Conservation (phyloP, 352 stramenopile genomes). For the Phytophthora citricola region DNA sequence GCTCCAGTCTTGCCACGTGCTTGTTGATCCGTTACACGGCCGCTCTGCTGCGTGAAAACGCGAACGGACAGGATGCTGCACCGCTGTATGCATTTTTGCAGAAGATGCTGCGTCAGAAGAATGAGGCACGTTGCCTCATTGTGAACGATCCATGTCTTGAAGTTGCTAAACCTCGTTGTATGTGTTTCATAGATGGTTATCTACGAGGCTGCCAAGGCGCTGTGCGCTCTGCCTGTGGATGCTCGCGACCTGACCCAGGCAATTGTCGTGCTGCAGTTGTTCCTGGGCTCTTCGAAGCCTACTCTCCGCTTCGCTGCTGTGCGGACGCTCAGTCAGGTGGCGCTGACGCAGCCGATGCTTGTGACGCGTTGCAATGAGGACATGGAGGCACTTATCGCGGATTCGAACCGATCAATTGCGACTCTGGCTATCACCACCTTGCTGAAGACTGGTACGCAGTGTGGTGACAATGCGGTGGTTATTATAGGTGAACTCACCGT, state of each 20-base stretch:
- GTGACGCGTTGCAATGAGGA: conserved; percentile 99
- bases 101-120: conserved; percentile 97
- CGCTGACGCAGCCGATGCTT: conserved; percentile 92
- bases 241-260: conserved; percentile 96
- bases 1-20: conserved; percentile 95
- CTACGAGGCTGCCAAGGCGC: conserved; percentile 97
- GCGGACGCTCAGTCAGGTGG: conserved; percentile 94
- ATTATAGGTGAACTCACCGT: conserved; percentile 8
- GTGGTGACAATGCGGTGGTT: neutral
- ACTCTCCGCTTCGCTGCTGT: conserved; percentile 97
- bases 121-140: conserved; percentile 58
- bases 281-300: conserved; percentile 95
- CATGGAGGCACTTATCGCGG: conserved; percentile 97
- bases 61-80: conserved; percentile 80
- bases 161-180: neutral
- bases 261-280: conserved; percentile 97
- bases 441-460: conserved; percentile 95
- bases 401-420: conserved; percentile 98
- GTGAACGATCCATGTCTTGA: no score
- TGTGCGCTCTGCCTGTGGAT: conserved; percentile 97
- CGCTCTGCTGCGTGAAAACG: conserved; percentile 89
- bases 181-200: conserved; percentile 95
- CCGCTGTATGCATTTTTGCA: conserved; percentile 94
- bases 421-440: conserved; percentile 99
- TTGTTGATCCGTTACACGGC: conserved; percentile 98